Evolutionary conservation across 768 basidiomycete genomes (phyloP), one percentile per base, ranked within the genome.

Genomic region (Leccinum disarticulatum): DNA sequence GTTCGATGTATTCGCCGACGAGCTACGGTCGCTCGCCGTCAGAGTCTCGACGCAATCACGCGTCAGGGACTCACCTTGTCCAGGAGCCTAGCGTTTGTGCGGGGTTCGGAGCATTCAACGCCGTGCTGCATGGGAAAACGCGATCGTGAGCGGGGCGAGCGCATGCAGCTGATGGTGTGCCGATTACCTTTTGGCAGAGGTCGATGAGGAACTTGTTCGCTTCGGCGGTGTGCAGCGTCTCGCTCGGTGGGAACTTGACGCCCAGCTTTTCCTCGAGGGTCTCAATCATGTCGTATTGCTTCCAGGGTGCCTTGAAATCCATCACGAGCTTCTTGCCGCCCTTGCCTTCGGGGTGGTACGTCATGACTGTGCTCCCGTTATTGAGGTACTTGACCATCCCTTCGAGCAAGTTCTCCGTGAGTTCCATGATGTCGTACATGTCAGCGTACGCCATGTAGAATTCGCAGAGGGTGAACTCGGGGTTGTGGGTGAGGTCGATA

Each of bases 401-500:
- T 69, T 95, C 91, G 17, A 98, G 72, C 79, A 99, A 81, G 47
- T 78, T 77, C 76, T 99, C 97, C 15, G 97, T 99, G 58, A 98
- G 82, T 46, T 98, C 97, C 96, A 99, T 98, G 59, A 98, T 59
- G 71, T 98, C 97, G 78, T 93, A 90, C 95, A 96, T 95, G 74
- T 98, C 97, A 59, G 97, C 97, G 68, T 98, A 98, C 31, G 97
- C 96, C 96, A 99, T 98, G 72, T 98, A 99, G 77, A 99, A 98
- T 79, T 99, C 96, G 83, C 96, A 98, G 77, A 98, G 96, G 6
- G 93, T 92, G 79, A 98, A 98, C 74, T 99, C 97, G 65, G 97
- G 97, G 76, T 99, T 99, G 76, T 99, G 97, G 17, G 97, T 99
- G 64, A 99, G 79, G 77, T 99, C 97, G 70, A 99, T 99, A 31